These are phyloP conservation scores for Fraxinus sp. DNA, from an alignment of 305 asterid genomes.

Conservation along the genomic window DNA sequence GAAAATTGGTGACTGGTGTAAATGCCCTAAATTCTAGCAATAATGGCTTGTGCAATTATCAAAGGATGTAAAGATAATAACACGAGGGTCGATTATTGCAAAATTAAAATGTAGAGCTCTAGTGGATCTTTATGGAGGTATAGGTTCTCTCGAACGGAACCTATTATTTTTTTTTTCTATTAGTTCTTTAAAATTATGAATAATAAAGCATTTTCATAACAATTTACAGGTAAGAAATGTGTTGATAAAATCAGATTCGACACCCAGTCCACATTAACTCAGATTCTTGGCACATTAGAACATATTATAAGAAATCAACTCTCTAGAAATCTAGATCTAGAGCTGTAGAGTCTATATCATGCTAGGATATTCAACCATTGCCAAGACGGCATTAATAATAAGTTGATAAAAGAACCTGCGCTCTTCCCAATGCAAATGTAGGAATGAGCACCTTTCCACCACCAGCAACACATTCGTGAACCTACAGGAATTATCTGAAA, in stretches of 20 bases:
- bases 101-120: background rate
- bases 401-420: constrained; percentile 58
- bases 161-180: background rate
- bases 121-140: background rate
- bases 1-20: background rate
- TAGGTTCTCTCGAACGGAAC: background rate
- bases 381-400: constrained; percentile 7
- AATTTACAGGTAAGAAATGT: background rate
- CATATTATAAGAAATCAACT: constrained; percentile 13
- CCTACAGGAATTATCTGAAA: constrained; percentile 39
- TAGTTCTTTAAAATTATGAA: background rate
- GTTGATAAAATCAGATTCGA: background rate
- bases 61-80: background rate
- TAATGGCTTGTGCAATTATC: background rate
- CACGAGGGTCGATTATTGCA: background rate
- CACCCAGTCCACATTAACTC: background rate
- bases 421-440: constrained; percentile 86
- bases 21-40: background rate
- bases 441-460: constrained; percentile 97
- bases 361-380: constrained; percentile 15
- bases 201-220: background rate
- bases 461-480: constrained; percentile 73
- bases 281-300: constrained; percentile 12
- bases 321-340: constrained; percentile 14
- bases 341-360: constrained; percentile 9